Base-by-base conservation (phyloP, 345 rosid genomes). In the Kandelia obovata region DNA sequence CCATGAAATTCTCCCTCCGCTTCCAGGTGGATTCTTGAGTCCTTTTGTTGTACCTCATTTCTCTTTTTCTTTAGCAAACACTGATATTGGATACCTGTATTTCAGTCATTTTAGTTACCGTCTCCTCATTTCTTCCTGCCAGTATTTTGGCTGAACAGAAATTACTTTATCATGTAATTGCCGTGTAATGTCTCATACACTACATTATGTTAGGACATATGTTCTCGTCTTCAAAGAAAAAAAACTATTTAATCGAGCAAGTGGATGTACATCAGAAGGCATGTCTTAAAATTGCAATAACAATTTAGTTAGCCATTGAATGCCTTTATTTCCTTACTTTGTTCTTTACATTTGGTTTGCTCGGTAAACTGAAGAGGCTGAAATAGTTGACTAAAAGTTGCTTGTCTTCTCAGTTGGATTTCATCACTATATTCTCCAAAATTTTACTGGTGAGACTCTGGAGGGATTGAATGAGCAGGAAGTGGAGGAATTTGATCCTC, bases 1-100 rank as follows among this genome's bases (percentile, higher is more conserved):
- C 64, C 91, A 95, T 62, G 99, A 95, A 83, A 95, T 95, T 74
- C 89, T 92, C 59, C 99, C 99, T 64, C 97, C 96, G 25, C 96
- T 95, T 20, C 96, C 99, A 39, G 91, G 99, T 95, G 52, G 27
- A 85, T 77, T 75, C 65, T 65, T 6, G 21, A 7, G 43, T 53
- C 34, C 21, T 39, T 56, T 21, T 23, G 7, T 20, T 0, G 6
- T 28, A 23, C 8, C 17, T 56, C 26, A 43, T 34, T 17, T 53
- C 63, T 31, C 35, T 58, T 32, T 63, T 57, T 58, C 28, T 21
- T 39, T 65, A 7, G 15, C 5, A 4, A 32, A 16, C 9, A n/a
- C n/a, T 30, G 68, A 30, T 8, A 10, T 64, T 10, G 1, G 1
- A 16, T 27, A 30, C 9, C 34, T 16, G 35, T 27, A 65, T 21